Percentiles rank a stretch among this genome's conserved stretches.
Conservation (phyloP, 1,284 basidiomycete species). For the Heterobasidion annosum region DNA sequence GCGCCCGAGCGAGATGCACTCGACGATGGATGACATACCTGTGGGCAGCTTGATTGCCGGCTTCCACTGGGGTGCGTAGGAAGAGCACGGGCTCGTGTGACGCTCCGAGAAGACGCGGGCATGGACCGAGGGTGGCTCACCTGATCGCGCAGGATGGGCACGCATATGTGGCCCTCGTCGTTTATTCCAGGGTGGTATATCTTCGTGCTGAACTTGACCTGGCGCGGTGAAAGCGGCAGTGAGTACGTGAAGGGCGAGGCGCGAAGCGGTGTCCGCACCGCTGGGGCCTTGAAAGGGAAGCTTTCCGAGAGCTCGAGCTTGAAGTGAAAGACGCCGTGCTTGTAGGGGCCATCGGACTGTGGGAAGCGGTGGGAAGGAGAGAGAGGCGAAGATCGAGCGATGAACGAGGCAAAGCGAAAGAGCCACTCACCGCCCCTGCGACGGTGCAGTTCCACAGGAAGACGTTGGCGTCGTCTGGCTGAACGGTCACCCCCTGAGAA, state of each 20-base stretch:
- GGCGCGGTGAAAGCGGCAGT: neutral
- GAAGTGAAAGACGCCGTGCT: conserved; percentile 76
- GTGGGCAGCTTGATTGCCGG: conserved; percentile 73
- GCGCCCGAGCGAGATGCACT: neutral
- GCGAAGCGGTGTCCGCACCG: conserved; percentile 33
- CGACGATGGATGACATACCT: conserved; percentile 30
- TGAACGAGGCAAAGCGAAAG: conserved; percentile 2
- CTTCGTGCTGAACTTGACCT: conserved; percentile 84
- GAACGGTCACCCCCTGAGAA: conserved; percentile 49
- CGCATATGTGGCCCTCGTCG: conserved; percentile 79
- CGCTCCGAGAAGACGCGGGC: neutral
- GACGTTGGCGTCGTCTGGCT: conserved; percentile 65
- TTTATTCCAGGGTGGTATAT: conserved; percentile 93
- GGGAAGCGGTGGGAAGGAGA: neutral
- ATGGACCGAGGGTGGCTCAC: conserved; percentile 31
- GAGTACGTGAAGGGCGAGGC: neutral
- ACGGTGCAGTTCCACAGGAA: conserved; percentile 74
- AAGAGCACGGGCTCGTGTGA: neutral
- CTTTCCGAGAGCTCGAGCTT: conserved; percentile 62
- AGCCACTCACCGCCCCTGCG: conserved; percentile 58
- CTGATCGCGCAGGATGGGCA: conserved; percentile 76
- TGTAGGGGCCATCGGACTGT: conserved; percentile 77
- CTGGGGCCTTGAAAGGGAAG: conserved; percentile 88
- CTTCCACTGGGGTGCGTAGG: conserved; percentile 64
- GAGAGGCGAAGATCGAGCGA: neutral